A percentile compares a stretch with the other conserved stretches of the same genome.
Conservation (phyloP, 345 rosid genomes). For the Conringia planisiliqua region DNA sequence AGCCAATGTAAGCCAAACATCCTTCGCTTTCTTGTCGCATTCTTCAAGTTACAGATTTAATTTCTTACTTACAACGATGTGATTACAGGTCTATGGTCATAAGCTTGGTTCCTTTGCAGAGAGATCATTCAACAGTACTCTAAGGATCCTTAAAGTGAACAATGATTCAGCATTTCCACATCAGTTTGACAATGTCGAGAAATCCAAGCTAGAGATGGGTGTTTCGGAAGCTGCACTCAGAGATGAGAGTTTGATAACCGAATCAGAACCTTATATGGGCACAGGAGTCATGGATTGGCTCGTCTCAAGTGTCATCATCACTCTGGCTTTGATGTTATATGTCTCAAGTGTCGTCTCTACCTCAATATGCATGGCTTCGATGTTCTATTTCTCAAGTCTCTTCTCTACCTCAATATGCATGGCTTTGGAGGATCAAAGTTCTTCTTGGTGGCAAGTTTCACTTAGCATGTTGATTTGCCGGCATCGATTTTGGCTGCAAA, state of each 20-base stretch:
- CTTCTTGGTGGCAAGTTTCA: constrained; percentile 67
- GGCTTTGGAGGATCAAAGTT: constrained; percentile 41
- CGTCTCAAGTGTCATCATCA: constrained; percentile 56
- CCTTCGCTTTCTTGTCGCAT: neutral
- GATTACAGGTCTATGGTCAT: constrained; percentile 65
- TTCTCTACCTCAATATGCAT: constrained; percentile 60
- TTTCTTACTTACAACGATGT: neutral
- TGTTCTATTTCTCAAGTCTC: constrained; percentile 52
- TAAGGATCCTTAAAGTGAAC: constrained; percentile 64
- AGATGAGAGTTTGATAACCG: constrained; percentile 61
- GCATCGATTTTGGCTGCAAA: constrained; percentile 46
- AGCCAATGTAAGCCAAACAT: constrained; percentile 72
- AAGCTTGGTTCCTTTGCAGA: constrained; percentile 51
- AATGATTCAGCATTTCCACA: constrained; percentile 38
- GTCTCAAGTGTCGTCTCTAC: constrained; percentile 63
- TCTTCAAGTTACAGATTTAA: neutral
- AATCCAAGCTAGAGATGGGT: constrained; percentile 49
- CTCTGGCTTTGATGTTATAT: constrained; percentile 47
- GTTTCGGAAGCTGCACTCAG: constrained; percentile 57
- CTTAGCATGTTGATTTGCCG: constrained; percentile 49
- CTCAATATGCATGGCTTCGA: constrained; percentile 42
- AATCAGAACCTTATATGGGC: constrained; percentile 48
- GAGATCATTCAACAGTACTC: constrained; percentile 71
- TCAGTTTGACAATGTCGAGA: constrained; percentile 6
- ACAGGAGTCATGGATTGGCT: constrained; percentile 60